A percentile compares a stretch with the other conserved stretches of the same genome.
phyloP scores from a whole-genome alignment of 169 alveolate genomes.

The Cryptosporidium baileyi region DNA sequence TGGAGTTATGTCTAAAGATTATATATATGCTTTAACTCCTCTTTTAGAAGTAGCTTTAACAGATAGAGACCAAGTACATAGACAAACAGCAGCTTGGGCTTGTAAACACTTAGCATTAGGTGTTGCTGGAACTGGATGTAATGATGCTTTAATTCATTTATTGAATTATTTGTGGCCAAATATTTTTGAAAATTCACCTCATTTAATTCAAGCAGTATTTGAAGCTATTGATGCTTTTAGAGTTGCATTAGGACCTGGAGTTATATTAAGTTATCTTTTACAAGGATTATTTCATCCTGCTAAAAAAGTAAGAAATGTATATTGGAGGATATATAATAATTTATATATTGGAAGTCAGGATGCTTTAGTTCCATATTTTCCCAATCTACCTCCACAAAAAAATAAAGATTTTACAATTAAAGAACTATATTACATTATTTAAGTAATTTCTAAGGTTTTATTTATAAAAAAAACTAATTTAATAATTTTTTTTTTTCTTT shows the following conservation, averaged over 20 bases:
- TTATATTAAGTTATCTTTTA: conserved; percentile 91
- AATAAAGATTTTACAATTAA: not conserved
- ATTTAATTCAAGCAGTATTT: conserved; percentile 94
- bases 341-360: conserved; percentile 98
- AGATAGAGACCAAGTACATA: conserved; percentile 98
- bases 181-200: conserved; percentile 99
- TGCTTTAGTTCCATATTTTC: conserved; percentile 93
- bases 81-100: conserved; percentile 99
- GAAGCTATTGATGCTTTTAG: conserved; percentile 99
- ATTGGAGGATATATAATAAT: conserved; percentile 99
- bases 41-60: conserved; percentile 98
- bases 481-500: not conserved
- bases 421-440: conserved; percentile 10
- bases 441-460: not conserved
- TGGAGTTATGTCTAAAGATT: conserved; percentile 55
- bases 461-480: not conserved
- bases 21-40: conserved; percentile 96
- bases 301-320: conserved; percentile 89
- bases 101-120: conserved; percentile 98
- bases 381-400: conserved; percentile 70
- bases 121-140: conserved; percentile 91
- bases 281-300: conserved; percentile 99
- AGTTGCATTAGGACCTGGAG: conserved; percentile 98
- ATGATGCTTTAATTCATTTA: conserved; percentile 96
- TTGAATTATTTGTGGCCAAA: conserved; percentile 99